Evolutionary conservation across 352 stramenopile species (phyloP).

Genomic region (Saprolegnia parasitica): DNA sequence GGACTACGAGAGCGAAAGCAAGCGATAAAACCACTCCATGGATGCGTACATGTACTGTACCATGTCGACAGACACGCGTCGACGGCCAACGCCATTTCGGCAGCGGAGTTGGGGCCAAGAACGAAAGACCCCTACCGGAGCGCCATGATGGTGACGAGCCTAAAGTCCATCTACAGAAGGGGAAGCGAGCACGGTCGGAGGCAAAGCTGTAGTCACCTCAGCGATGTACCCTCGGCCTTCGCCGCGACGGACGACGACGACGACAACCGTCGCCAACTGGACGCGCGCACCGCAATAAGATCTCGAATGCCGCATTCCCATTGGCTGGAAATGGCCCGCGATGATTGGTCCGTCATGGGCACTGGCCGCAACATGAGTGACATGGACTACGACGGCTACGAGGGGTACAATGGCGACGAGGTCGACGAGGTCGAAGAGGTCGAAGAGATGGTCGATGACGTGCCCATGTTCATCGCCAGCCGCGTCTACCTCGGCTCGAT

Average conservation of each 20-base stretch:
- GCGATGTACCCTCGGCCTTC: no score
- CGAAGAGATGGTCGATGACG: constrained; percentile 54
- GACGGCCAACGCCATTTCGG: no score
- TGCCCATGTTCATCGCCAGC: constrained; percentile 45
- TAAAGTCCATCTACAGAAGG: no score
- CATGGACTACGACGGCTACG: not conserved
- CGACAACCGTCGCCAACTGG: no score
- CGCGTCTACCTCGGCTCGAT: constrained; percentile 62
- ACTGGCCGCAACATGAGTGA: not conserved
- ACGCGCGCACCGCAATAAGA: not conserved
- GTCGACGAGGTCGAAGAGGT: constrained; percentile 49
- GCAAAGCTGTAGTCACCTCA: no score
- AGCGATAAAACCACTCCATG: constrained; percentile 19
- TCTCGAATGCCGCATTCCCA: not conserved
- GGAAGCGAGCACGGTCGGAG: no score
- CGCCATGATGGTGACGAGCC: no score
- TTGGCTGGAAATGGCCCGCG: not conserved
- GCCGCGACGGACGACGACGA: no score
- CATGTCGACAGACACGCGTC: not conserved
- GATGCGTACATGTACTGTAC: not conserved
- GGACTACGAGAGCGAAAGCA: constrained; percentile 37
- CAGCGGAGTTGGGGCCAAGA: no score
- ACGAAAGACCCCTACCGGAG: no score
- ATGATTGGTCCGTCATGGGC: not conserved
- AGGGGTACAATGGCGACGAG: constrained; percentile 32